Evolutionary conservation across 306 rosid species (phyloP).

Genomic region (Vigna hirtella): DNA sequence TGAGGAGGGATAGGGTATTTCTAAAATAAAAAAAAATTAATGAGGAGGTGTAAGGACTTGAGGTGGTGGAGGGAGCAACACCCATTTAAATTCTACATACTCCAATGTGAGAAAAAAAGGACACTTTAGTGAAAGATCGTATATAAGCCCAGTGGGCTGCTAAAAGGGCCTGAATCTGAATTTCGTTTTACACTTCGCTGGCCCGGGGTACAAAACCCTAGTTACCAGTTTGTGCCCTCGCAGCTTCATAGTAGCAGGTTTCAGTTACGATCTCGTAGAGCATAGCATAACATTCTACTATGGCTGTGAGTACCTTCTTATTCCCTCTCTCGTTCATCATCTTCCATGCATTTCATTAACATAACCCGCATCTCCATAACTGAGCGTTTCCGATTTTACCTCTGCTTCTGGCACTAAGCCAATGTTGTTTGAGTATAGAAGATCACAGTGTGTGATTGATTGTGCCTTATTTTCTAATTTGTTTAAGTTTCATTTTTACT

Average conservation of each 20-base stretch:
- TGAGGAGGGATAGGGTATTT: too few species aligned
- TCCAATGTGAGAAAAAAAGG: not conserved
- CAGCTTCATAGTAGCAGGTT: not conserved
- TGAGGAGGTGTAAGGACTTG: too few species aligned
- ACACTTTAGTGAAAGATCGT: too few species aligned
- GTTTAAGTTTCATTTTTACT: not conserved
- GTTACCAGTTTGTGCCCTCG: not conserved
- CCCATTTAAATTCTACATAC: too few species aligned
- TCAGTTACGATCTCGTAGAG: not conserved
- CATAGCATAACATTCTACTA: not conserved
- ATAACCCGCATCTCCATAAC: not conserved
- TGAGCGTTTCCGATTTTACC: not conserved
- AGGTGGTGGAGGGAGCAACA: too few species aligned
- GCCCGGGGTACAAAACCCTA: slow-evolving; percentile 36
- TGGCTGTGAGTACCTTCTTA: slow-evolving; percentile 46
- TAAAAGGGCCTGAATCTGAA: not conserved
- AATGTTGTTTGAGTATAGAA: too few species aligned
- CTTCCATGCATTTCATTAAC: not conserved
- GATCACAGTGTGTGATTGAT: not conserved
- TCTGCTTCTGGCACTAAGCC: too few species aligned
- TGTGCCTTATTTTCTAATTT: slow-evolving; percentile 18
- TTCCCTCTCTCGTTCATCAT: not conserved
- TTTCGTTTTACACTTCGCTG: not conserved
- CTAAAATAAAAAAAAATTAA: too few species aligned
- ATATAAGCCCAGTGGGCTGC: not conserved